Evolutionary conservation across 306 rosid species (phyloP).

Genomic region (Canavalia ensiformis): DNA sequence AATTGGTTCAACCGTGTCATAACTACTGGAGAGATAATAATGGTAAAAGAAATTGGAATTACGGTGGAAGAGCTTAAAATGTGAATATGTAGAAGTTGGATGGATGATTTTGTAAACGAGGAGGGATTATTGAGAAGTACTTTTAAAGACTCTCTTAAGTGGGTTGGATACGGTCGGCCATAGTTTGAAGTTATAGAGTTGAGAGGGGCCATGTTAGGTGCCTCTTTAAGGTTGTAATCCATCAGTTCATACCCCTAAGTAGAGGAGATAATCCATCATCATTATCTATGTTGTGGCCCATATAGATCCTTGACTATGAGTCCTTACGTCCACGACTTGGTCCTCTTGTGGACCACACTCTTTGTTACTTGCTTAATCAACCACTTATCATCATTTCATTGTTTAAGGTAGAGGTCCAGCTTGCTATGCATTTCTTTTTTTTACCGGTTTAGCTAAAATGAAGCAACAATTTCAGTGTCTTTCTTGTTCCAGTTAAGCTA

Average conservation of each 20-base stretch:
- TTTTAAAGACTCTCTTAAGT: constrained; percentile 45
- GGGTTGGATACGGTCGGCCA: constrained; percentile 61
- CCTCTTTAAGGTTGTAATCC: constrained; percentile 57
- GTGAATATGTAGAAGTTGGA: constrained; percentile 32
- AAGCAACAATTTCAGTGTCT: constrained; percentile 49
- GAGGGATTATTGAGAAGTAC: constrained; percentile 47
- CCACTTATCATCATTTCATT: constrained; percentile 55
- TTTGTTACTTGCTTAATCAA: constrained; percentile 45
- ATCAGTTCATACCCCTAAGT: constrained; percentile 49
- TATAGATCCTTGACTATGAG: constrained; percentile 42
- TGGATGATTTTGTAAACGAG: constrained; percentile 40
- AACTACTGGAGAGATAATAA: not conserved
- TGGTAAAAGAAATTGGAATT: constrained; percentile 37
- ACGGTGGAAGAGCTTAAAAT: not conserved
- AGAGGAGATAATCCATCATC: constrained; percentile 41
- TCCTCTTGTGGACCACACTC: constrained; percentile 43
- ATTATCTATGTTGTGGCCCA: constrained; percentile 54
- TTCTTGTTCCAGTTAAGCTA: constrained; percentile 55
- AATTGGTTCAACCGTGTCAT: not conserved
- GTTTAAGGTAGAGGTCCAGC: constrained; percentile 53
- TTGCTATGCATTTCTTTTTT: constrained; percentile 39
- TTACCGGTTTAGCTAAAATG: constrained; percentile 46
- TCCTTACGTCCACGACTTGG: constrained; percentile 46
- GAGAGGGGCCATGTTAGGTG: constrained; percentile 48
- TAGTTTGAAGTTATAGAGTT: constrained; percentile 40